Conservation (phyloP, 2,329 filamentous ascomycete genomes). For the Graphiopsis chlorocephala region DNA sequence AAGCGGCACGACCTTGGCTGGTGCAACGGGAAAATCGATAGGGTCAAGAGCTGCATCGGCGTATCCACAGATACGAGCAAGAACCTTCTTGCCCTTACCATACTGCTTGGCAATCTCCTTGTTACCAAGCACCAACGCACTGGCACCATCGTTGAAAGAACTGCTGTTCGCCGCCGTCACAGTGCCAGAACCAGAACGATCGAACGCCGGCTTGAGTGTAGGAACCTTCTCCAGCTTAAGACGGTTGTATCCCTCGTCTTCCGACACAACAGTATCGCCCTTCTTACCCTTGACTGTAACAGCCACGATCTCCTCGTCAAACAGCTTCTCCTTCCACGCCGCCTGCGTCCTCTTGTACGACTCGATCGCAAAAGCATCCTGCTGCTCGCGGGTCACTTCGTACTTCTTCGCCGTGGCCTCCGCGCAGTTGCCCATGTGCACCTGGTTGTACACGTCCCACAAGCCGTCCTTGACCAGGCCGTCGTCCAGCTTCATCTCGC, state of each 20-base stretch:
- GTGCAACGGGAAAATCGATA: conserved; percentile 91
- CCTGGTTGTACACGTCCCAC: conserved; percentile 93
- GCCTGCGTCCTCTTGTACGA: conserved; percentile 87
- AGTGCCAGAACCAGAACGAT: conserved; percentile 79
- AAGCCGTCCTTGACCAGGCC: conserved; percentile 91
- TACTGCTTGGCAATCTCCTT: conserved; percentile 78
- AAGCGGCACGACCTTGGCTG: conserved; percentile 86
- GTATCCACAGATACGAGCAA: conserved; percentile 81
- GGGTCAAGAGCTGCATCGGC: conserved; percentile 89
- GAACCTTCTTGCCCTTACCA: conserved; percentile 71
- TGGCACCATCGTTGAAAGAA: conserved; percentile 91
- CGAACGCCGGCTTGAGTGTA: conserved; percentile 85
- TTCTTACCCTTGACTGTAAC: conserved; percentile 84
- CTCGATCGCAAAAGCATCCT: conserved; percentile 86
- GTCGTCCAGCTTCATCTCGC: conserved; percentile 83
- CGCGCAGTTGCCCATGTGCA: conserved; percentile 97
- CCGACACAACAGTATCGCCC: conserved; percentile 73
- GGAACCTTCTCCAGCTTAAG: conserved; percentile 83
- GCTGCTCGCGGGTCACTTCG: conserved; percentile 74
- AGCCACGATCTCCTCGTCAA: conserved; percentile 84
- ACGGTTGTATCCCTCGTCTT: conserved; percentile 86
- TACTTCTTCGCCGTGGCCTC: conserved; percentile 92
- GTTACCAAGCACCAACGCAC: conserved; percentile 80
- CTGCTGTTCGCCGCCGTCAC: conserved; percentile 95
- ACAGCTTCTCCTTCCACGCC: conserved; percentile 79